Evolutionary conservation across 139 green algal genomes (phyloP).

Genomic region (Trebouxia sp.): DNA sequence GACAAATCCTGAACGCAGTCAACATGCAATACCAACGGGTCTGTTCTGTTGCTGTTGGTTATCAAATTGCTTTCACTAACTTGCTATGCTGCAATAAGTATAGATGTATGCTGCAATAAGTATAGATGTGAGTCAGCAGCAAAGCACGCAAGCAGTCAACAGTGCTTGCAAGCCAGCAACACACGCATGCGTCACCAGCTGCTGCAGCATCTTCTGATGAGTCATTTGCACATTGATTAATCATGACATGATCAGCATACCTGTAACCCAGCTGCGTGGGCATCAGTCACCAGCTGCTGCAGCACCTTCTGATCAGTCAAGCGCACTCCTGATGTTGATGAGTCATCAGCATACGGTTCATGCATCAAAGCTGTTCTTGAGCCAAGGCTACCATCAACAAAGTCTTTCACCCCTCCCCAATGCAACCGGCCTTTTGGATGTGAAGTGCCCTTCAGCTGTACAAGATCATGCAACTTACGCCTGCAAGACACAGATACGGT

Average conservation of each 20-base stretch:
- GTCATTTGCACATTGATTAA: too few species aligned
- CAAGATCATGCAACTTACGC: background rate
- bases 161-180: background rate
- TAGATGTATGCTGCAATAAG: too few species aligned
- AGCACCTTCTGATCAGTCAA: conserved; percentile 27
- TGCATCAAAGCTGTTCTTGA: conserved; percentile 69
- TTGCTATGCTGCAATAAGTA: too few species aligned
- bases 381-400: conserved; percentile 60
- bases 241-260: background rate
- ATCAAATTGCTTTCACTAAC: too few species aligned
- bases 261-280: conserved; percentile 1
- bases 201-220: too few species aligned
- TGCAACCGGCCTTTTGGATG: background rate
- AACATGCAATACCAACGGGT: too few species aligned
- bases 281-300: background rate
- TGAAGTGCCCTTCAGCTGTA: background rate
- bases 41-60: too few species aligned
- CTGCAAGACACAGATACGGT: background rate
- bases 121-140: too few species aligned
- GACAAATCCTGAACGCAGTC: too few species aligned
- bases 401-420: conserved; percentile 13
- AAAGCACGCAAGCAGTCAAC: too few species aligned
- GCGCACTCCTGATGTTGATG: conserved; percentile 17
- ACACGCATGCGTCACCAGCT: too few species aligned
- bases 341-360: conserved; percentile 50